Percentiles rank a stretch among this genome's conserved stretches.
Conservation (phyloP, 2,329 filamentous ascomycete genomes). For the Fusarium setosum region DNA sequence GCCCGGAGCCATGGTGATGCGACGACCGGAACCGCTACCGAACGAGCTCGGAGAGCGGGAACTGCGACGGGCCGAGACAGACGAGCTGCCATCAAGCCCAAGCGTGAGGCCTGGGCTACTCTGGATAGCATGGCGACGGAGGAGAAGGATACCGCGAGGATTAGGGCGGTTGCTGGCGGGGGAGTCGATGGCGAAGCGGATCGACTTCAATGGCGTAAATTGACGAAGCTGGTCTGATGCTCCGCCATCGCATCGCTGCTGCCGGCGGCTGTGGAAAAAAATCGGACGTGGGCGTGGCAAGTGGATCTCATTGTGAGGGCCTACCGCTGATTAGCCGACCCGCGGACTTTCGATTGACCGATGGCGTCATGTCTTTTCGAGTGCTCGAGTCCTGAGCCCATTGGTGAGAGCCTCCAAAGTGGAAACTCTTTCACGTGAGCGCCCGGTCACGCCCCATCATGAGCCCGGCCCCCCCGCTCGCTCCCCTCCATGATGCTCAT, state of each 20-base stretch:
- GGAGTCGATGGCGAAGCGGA: slow-evolving; percentile 20
- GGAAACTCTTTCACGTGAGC: background rate
- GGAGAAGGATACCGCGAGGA: background rate
- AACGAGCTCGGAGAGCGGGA: slow-evolving; percentile 40
- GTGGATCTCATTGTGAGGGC: slow-evolving; percentile 17
- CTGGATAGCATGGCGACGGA: slow-evolving; percentile 54
- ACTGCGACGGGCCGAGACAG: slow-evolving; percentile 41
- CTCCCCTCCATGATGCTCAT: slow-evolving; percentile 15
- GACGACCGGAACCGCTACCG: slow-evolving; percentile 28
- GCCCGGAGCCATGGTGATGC: slow-evolving; percentile 45
- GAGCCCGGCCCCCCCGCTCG: slow-evolving; percentile 12
- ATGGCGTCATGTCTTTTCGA: slow-evolving; percentile 36
- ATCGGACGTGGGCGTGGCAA: slow-evolving; percentile 35
- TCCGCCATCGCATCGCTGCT: slow-evolving; percentile 43
- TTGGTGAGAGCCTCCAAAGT: background rate
- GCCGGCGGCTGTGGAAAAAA: slow-evolving; percentile 39
- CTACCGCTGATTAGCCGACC: slow-evolving; percentile 34
- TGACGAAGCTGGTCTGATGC: slow-evolving; percentile 42
- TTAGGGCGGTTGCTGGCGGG: slow-evolving; percentile 2
- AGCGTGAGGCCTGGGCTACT: slow-evolving; percentile 48
- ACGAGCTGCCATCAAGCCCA: slow-evolving; percentile 47
- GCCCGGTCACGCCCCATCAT: slow-evolving; percentile 17
- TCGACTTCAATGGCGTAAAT: slow-evolving; percentile 38
- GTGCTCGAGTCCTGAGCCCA: background rate
- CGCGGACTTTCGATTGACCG: slow-evolving; percentile 34